Conservation (phyloP, 306 rosid species). For the Casuarina equisetifolia region DNA sequence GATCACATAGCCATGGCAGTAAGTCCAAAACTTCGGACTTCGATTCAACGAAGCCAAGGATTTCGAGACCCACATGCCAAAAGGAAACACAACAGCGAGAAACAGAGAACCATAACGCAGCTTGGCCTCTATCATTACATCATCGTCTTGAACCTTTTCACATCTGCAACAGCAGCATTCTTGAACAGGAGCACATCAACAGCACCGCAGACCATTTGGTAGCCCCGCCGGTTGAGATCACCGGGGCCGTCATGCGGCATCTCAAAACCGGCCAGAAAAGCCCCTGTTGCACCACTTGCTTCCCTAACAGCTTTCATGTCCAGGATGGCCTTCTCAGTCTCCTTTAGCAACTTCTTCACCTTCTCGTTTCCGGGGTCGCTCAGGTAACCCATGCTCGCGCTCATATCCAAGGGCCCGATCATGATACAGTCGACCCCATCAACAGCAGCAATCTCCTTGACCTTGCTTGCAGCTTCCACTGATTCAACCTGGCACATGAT, state of each 20-base stretch:
- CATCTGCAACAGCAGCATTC: constrained; percentile 58
- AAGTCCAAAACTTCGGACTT: no score
- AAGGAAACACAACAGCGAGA: no score
- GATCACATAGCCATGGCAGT: no score
- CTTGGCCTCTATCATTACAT: no score
- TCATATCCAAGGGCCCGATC: constrained; percentile 84
- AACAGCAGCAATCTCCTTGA: constrained; percentile 50
- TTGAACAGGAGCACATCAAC: constrained; percentile 61
- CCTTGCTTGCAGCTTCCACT: constrained; percentile 45
- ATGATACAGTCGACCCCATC: constrained; percentile 78
- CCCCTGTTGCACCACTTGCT: constrained; percentile 19
- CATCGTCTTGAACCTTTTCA: constrained; percentile 35
- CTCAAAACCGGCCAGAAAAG: constrained; percentile 55
- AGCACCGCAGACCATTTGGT: constrained; percentile 57
- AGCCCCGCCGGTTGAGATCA: constrained; percentile 60
- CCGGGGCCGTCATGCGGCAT: constrained; percentile 55
- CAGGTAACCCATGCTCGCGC: constrained; percentile 73
- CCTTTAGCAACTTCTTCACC: constrained; percentile 52
- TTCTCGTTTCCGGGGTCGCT: constrained; percentile 80
- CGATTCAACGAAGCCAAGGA: no score
- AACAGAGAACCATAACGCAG: no score
- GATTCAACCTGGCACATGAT: constrained; percentile 73
- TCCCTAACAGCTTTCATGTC: constrained; percentile 11
- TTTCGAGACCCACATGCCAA: no score
- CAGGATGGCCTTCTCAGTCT: constrained; percentile 58